These are phyloP conservation scores for Globisporangium canariense DNA, from an alignment of 352 stramenopile species.

Conservation along the genomic window DNA sequence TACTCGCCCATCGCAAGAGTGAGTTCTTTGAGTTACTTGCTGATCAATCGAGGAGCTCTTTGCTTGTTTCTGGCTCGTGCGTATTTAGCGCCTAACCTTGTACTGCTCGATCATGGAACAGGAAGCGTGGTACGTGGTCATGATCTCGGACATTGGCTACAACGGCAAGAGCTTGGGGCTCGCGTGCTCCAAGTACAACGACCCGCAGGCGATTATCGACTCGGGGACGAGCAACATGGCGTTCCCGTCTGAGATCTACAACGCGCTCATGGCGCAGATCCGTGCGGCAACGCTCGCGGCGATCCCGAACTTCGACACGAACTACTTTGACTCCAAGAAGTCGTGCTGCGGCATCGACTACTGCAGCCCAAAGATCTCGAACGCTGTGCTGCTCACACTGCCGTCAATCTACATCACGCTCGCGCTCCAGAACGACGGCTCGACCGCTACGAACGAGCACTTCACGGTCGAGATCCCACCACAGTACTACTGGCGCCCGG, in stretches of 20 bases:
- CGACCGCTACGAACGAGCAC: conserved; percentile 46
- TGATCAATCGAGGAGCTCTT: neutral
- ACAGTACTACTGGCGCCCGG: conserved; percentile 79
- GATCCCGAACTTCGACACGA: conserved; percentile 59
- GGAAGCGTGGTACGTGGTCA: conserved; percentile 83
- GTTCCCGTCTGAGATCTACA: conserved; percentile 74
- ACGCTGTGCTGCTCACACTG: conserved; percentile 48
- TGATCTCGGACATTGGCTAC: conserved; percentile 70
- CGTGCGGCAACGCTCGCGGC: conserved; percentile 46
- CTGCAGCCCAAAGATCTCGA: conserved; percentile 58
- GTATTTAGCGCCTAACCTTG: neutral
- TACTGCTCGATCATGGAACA: conserved; percentile 16
- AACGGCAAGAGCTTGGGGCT: conserved; percentile 54
- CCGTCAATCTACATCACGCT: conserved; percentile 80
- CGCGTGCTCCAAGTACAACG: conserved; percentile 66
- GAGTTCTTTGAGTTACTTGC: conserved; percentile 5
- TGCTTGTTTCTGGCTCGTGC: neutral
- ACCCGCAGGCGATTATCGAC: conserved; percentile 77
- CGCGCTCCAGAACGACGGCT: conserved; percentile 46
- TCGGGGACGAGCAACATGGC: conserved; percentile 81
- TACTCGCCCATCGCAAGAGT: conserved; percentile 73
- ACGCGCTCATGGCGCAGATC: conserved; percentile 69
- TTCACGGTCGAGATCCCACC: conserved; percentile 79
- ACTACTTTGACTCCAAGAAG: conserved; percentile 66
- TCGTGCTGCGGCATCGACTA: conserved; percentile 71